These are phyloP conservation scores for Phytophthora cryptogea DNA, from an alignment of 352 stramenopile genomes.

Conservation along the genomic window DNA sequence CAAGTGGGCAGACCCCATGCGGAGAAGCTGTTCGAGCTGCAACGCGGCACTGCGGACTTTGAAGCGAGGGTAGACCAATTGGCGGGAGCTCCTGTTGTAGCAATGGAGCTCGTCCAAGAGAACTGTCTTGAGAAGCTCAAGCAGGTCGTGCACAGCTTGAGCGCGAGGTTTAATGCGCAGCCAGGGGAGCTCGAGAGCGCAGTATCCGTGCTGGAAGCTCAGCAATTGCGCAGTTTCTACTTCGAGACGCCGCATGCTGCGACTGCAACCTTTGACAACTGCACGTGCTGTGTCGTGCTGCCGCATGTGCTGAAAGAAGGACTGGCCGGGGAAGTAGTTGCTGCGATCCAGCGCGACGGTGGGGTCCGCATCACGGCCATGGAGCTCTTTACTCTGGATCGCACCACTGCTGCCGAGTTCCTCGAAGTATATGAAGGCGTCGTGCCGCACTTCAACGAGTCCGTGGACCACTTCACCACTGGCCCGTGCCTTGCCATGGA, in stretches of 20 bases:
- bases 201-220: conserved; percentile 52
- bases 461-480: conserved; percentile 89
- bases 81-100: conserved; percentile 45
- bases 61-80: conserved; percentile 44
- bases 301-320: conserved; percentile 92
- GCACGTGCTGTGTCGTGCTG: conserved; percentile 92
- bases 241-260: conserved; percentile 53
- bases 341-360: conserved; percentile 67
- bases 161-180: conserved; percentile 46
- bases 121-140: conserved; percentile 74
- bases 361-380: conserved; percentile 87
- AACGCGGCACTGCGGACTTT: conserved; percentile 40
- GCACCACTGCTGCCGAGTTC: conserved; percentile 90
- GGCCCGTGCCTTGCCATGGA: conserved; percentile 92
- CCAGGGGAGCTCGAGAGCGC: conserved; percentile 56
- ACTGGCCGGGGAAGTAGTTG: conserved; percentile 78
- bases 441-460: conserved; percentile 91
- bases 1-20: conserved; percentile 48
- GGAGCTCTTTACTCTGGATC: conserved; percentile 89
- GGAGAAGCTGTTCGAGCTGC: conserved; percentile 60
- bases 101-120: conserved; percentile 77
- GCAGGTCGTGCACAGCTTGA: conserved; percentile 50
- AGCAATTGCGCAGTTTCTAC: conserved; percentile 67
- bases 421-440: conserved; percentile 92
- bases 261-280: conserved; percentile 87